Evolutionary conservation across 73 alveolate species (phyloP).

Genomic region (Tetrahymena elliotti): DNA sequence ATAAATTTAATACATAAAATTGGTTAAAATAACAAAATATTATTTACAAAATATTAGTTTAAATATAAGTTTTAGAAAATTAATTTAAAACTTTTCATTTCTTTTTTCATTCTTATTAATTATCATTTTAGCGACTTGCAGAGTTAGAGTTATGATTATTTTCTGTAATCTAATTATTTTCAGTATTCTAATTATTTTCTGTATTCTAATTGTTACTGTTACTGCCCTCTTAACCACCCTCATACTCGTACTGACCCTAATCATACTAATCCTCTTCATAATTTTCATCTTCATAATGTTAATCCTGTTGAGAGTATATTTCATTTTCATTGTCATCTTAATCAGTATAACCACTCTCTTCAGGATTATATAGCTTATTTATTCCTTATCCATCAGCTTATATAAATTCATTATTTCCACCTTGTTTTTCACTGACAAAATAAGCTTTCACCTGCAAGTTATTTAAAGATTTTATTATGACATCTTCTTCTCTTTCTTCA

Average conservation of each 20-base stretch:
- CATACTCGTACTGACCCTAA: not conserved
- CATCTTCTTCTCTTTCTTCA: slow-evolving; percentile 19
- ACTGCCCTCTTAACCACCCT: not conserved
- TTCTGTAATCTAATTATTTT: not conserved
- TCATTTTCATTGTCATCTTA: not conserved
- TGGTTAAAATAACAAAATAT: not conserved
- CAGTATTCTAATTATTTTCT: not conserved
- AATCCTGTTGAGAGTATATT: not conserved
- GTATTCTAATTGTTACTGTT: not conserved
- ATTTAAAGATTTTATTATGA: slow-evolving; percentile 16
- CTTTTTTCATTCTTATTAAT: too few species aligned
- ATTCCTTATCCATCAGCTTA: not conserved
- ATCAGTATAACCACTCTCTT: not conserved
- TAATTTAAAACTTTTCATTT: too few species aligned
- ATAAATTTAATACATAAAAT: too few species aligned
- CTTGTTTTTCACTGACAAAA: not conserved
- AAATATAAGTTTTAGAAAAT: not conserved
- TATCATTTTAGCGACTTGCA: not conserved
- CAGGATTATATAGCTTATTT: not conserved
- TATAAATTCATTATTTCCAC: not conserved
- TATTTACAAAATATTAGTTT: not conserved
- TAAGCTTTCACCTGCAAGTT: slow-evolving; percentile 19
- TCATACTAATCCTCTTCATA: not conserved
- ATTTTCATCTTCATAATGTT: not conserved
- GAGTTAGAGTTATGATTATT: not conserved